Conservation (phyloP, 306 rosid species). For the Prunus mongolica region DNA sequence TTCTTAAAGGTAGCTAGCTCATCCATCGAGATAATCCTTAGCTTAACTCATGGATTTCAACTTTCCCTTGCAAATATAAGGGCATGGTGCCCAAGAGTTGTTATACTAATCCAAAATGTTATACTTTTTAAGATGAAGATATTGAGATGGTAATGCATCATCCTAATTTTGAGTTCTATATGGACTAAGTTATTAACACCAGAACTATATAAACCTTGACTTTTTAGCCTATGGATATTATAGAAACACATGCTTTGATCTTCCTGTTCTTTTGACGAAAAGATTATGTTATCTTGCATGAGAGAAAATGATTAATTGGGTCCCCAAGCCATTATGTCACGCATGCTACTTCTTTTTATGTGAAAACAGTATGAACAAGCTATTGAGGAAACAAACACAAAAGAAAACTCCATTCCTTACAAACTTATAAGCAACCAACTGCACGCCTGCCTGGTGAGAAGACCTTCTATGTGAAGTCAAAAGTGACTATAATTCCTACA, state of each 20-base stretch:
- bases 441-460: not conserved
- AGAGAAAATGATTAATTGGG: slow-evolving; percentile 17
- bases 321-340: slow-evolving; percentile 14
- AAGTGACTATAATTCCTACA: not conserved
- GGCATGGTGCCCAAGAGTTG: not conserved
- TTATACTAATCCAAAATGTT: too few species aligned
- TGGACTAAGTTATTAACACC: not conserved
- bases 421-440: not conserved
- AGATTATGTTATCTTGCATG: slow-evolving; percentile 8
- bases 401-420: not conserved
- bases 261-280: not conserved
- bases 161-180: too few species aligned
- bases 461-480: not conserved
- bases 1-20: too few species aligned
- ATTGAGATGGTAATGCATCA: too few species aligned
- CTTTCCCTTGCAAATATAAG: not conserved
- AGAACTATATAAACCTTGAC: not conserved
- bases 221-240: not conserved
- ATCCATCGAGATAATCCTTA: not conserved
- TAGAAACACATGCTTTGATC: not conserved
- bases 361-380: not conserved
- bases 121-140: too few species aligned
- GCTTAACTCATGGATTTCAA: not conserved
- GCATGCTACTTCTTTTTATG: slow-evolving; percentile 17
- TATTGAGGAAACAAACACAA: not conserved